A percentile compares a stretch with the other conserved stretches of the same genome.
These are phyloP conservation scores for Vitellaria paradoxa DNA, from an alignment of 179 eudicot species.

Conservation along the genomic window DNA sequence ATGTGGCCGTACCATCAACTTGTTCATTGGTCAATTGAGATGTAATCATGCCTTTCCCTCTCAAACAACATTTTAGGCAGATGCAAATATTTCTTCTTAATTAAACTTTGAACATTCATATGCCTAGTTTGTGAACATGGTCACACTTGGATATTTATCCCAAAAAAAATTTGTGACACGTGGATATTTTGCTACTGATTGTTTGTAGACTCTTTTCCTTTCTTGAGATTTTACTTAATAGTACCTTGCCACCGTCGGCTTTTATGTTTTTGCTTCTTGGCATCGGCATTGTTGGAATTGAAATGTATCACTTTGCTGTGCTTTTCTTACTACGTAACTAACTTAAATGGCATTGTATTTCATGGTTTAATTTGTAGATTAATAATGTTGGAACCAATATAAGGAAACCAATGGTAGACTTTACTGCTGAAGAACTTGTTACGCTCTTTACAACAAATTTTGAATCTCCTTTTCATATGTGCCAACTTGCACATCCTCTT, in stretches of 20 bases:
- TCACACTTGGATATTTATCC: neutral
- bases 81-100: neutral
- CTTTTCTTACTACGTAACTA: neutral
- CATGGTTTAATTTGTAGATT: conserved; percentile 22
- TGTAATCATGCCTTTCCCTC: neutral
- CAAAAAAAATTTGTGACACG: too few species aligned
- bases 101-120: neutral
- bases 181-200: neutral
- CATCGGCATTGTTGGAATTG: neutral
- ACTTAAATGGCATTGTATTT: neutral
- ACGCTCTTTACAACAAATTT: conserved; percentile 33
- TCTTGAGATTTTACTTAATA: neutral
- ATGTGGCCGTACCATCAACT: neutral
- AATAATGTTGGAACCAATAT: conserved; percentile 40
- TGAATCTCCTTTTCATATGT: conserved; percentile 34
- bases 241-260: neutral
- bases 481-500: conserved; percentile 42
- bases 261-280: neutral
- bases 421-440: conserved; percentile 30
- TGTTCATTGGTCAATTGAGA: neutral
- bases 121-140: neutral
- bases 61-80: neutral
- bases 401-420: conserved; percentile 35
- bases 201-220: neutral
- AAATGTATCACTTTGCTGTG: neutral